Evolutionary conservation across 2,329 filamentous ascomycete species (phyloP), one percentile per base, ranked within the genome.

Genomic region (Cladosporium colombiae): DNA sequence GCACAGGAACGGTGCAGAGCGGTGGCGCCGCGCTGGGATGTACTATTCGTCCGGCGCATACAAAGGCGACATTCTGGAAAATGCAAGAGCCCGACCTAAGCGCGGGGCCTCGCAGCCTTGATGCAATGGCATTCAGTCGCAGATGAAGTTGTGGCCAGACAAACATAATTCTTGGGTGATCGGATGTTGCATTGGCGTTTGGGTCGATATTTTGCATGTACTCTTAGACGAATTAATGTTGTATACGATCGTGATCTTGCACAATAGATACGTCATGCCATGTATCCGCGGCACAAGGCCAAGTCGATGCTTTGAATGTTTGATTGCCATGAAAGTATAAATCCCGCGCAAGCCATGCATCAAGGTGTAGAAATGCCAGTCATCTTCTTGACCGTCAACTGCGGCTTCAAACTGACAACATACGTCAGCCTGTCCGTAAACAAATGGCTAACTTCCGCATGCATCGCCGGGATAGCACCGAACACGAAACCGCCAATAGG

Each of bases 351-450:
- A 40, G 7, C 37, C 37, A 40, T 31, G n/a, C 62, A n/a, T 65
- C 49, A 65, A 37, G 64, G 64, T 10, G 56, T 60, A 27, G 46
- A 33, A 23, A 50, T 62, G 46, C 58, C 64, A 16, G 57, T 31
- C 37, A 55, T n/a, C 18, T 57, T 60, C 58, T 62, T 65, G 4
- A 62, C 64, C n/a, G 64, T 61, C 53, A 71, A 64, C 7, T 72
- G 74, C 18, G 71, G 87, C 84, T 91, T 92, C 77, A 88, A 87
- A 79, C 88, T 91, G 72, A 92, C 89, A 0, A 87, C 85, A 77
- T 92, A 92, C 13, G 89, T 87, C 70, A 92, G 75, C 65, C 89
- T 82, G 37, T 88, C 80, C 0, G 87, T 90, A 84, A 88, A 91
- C 73, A 91, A 86, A 74, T 92, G 89, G 73, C 83, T 86, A 64